phyloP scores from a whole-genome alignment of 164 flowering plant species.

The Magnolia changhungtana region DNA sequence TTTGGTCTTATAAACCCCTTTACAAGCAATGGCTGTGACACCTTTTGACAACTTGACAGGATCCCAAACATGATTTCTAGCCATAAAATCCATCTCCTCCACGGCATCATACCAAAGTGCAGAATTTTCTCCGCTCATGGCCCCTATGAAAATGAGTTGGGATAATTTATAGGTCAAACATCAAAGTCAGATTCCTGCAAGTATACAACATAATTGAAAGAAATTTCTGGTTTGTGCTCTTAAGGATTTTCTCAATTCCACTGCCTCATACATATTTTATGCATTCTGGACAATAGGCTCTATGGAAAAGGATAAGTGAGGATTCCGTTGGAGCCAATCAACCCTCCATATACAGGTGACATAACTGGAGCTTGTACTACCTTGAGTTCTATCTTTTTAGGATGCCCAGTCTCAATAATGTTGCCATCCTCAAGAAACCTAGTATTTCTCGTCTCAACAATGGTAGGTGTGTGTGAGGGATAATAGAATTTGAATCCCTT shows the following conservation, averaged over 20 bases:
- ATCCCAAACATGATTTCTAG: not conserved
- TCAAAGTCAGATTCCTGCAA: not conserved
- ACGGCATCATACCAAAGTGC: not conserved
- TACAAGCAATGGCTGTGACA: not conserved
- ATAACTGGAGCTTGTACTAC: not conserved
- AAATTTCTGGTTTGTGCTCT: no score
- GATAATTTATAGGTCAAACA: not conserved
- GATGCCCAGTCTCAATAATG: not conserved
- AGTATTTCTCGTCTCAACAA: not conserved
- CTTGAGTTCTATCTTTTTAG: no score
- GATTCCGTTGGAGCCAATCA: not conserved
- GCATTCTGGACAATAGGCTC: not conserved
- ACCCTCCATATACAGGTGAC: not conserved
- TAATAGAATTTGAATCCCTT: no score
- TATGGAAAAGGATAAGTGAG: not conserved
- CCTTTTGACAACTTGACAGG: not conserved
- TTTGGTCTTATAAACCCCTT: not conserved
- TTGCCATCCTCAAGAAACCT: not conserved
- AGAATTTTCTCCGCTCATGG: not conserved
- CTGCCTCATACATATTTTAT: not conserved
- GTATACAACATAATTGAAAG: not conserved
- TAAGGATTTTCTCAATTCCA: not conserved
- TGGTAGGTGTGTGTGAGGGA: not conserved
- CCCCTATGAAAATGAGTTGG: not conserved
- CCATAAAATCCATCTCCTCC: not conserved